Conservation (phyloP, 371 early-diverging fungal genomes). For the Batkoa obscura region DNA sequence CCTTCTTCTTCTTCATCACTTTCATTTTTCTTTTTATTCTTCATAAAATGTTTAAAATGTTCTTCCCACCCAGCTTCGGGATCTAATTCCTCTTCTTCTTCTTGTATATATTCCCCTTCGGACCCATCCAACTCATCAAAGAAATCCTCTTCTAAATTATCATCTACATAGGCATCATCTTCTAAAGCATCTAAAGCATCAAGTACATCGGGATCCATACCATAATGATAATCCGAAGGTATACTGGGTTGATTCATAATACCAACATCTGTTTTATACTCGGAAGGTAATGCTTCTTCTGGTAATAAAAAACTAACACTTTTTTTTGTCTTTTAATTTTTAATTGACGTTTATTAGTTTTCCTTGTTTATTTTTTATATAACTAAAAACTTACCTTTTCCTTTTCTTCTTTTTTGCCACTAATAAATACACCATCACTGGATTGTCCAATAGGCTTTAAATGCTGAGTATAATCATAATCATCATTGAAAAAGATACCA, state of each 20-base stretch:
- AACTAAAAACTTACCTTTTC: too few relatives aligned
- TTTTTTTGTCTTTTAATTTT: background rate
- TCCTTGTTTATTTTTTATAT: too few relatives aligned
- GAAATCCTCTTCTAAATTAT: slow-evolving; percentile 54
- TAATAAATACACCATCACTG: slow-evolving; percentile 60
- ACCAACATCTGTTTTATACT: slow-evolving; percentile 27
- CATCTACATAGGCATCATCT: slow-evolving; percentile 67
- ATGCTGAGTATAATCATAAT: slow-evolving; percentile 91
- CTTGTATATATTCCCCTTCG: slow-evolving; percentile 20
- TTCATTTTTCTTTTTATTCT: slow-evolving; percentile 7
- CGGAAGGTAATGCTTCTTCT: slow-evolving; percentile 48
- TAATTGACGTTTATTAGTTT: background rate
- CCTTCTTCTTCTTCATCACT: slow-evolving; percentile 8
- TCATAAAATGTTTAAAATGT: slow-evolving; percentile 43
- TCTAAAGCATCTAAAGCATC: slow-evolving; percentile 80
- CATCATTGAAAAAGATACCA: slow-evolving; percentile 69
- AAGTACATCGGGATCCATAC: slow-evolving; percentile 15
- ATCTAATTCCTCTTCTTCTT: slow-evolving; percentile 21
- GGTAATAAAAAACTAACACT: slow-evolving; percentile 35
- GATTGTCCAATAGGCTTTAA: slow-evolving; percentile 61
- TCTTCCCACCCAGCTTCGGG: slow-evolving; percentile 38
- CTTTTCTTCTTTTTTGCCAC: slow-evolving; percentile 29
- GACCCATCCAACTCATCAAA: slow-evolving; percentile 36
- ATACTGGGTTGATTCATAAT: slow-evolving; percentile 20
- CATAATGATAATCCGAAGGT: slow-evolving; percentile 26